Conservation (phyloP, 2,329 filamentous ascomycete species). For the Fusarium nurragi region DNA sequence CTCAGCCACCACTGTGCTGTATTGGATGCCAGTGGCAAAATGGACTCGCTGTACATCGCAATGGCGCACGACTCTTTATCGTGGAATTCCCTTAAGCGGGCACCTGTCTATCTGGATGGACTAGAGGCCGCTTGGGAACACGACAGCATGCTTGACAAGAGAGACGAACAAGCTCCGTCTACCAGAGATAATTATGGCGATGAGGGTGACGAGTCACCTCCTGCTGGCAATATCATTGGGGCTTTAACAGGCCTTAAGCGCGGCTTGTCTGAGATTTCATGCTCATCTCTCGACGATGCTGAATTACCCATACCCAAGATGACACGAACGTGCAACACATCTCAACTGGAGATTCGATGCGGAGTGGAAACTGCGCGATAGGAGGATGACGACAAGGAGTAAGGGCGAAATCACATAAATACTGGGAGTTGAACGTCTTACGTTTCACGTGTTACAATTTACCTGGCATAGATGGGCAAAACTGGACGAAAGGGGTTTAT, state of each 20-base stretch:
- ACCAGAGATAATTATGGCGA: slow-evolving; percentile 47
- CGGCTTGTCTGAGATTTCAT: slow-evolving; percentile 62
- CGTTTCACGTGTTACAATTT: background rate
- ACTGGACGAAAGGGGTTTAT: slow-evolving; percentile 28
- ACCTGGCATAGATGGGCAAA: background rate
- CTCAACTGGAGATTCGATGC: slow-evolving; percentile 52
- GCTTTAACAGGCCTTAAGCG: slow-evolving; percentile 57
- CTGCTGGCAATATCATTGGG: slow-evolving; percentile 37
- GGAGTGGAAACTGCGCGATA: slow-evolving; percentile 42
- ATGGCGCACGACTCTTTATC: slow-evolving; percentile 64
- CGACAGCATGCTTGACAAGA: slow-evolving; percentile 60
- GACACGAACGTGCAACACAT: slow-evolving; percentile 52
- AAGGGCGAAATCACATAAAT: background rate
- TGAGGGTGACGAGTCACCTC: slow-evolving; percentile 34
- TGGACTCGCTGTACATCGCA: slow-evolving; percentile 69
- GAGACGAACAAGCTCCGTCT: slow-evolving; percentile 42
- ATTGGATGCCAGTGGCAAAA: slow-evolving; percentile 61
- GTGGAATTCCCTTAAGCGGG: slow-evolving; percentile 62
- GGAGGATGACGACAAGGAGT: background rate
- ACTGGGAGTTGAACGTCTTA: background rate
- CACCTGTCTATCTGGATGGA: slow-evolving; percentile 60
- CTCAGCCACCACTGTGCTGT: slow-evolving; percentile 65
- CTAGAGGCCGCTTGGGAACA: slow-evolving; percentile 65
- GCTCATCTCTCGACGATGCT: slow-evolving; percentile 48
- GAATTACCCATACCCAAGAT: slow-evolving; percentile 51